phyloP scores from a whole-genome alignment of 2,329 filamentous ascomycete species.

The Aureobasidium sp. region DNA sequence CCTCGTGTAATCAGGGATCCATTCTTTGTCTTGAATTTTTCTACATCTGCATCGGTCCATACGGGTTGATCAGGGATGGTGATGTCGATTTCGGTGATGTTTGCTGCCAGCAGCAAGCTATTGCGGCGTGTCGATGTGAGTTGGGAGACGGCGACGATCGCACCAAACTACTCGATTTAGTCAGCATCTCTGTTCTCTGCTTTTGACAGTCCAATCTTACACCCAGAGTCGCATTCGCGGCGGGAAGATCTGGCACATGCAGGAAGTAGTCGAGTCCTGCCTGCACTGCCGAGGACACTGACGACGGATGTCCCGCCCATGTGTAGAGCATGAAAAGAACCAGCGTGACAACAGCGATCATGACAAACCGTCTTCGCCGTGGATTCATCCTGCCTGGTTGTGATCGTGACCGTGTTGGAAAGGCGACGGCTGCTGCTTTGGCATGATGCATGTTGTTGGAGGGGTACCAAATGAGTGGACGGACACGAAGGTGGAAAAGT shows the following conservation, averaged over 20 bases:
- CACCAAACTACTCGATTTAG: constrained; percentile 24
- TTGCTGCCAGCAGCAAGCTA: constrained; percentile 28
- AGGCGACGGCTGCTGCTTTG: not conserved
- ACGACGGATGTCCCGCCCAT: not conserved
- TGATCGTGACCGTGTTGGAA: not conserved
- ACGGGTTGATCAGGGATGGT: constrained; percentile 29
- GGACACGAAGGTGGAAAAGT: constrained; percentile 7
- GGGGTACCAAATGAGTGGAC: not conserved
- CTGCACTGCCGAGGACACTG: not conserved
- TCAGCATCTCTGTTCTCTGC: not conserved
- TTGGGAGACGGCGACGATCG: constrained; percentile 30
- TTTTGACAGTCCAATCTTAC: not conserved
- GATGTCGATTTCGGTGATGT: constrained; percentile 30
- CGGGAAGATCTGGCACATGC: constrained; percentile 6
- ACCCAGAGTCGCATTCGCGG: constrained; percentile 15
- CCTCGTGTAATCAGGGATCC: constrained; percentile 27
- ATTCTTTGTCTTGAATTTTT: constrained; percentile 20
- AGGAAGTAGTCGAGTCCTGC: constrained; percentile 4
- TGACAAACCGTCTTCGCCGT: not conserved
- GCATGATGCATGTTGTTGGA: not conserved
- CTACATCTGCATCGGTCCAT: constrained; percentile 29
- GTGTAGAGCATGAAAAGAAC: not conserved
- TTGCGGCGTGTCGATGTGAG: constrained; percentile 25
- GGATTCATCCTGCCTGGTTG: not conserved
- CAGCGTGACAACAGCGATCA: not conserved